phyloP scores from a whole-genome alignment of 495 filamentous ascomycete genomes.

The Neurospora sp. region DNA sequence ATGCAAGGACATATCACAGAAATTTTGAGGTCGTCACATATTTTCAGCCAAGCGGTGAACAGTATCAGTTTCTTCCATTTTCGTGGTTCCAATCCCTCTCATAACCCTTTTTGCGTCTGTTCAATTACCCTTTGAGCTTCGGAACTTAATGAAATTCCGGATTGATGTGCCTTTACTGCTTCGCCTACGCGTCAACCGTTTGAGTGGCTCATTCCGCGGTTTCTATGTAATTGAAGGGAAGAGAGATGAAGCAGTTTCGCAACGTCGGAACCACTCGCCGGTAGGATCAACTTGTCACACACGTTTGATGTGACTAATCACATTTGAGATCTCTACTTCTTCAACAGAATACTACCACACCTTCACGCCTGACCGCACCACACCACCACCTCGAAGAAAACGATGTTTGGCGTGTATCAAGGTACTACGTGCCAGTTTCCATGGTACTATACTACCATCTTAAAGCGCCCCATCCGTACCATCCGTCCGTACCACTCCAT shows the following conservation, averaged over 20 bases:
- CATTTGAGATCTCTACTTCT: neutral
- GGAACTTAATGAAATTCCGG: neutral
- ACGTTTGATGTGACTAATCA: neutral
- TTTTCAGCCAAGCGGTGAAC: neutral
- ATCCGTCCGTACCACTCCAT: neutral
- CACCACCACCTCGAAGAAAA: neutral
- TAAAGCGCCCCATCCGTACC: neutral
- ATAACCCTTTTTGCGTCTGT: neutral
- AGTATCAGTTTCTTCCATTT: neutral
- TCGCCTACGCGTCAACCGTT: neutral
- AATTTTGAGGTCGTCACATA: neutral
- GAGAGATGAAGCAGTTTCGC: neutral
- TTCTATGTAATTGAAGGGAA: neutral
- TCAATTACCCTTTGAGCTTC: neutral
- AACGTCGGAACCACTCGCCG: no score
- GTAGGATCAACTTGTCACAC: neutral
- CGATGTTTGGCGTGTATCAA: neutral
- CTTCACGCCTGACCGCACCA: neutral
- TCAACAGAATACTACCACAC: neutral
- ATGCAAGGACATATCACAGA: neutral
- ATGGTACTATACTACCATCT: neutral
- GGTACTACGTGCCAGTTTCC: neutral
- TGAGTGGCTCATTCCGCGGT: neutral
- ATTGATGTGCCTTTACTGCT: neutral
- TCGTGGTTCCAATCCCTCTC: neutral